phyloP scores from a whole-genome alignment of 805 yeast species.

The Pichia nanzhaoensis region DNA sequence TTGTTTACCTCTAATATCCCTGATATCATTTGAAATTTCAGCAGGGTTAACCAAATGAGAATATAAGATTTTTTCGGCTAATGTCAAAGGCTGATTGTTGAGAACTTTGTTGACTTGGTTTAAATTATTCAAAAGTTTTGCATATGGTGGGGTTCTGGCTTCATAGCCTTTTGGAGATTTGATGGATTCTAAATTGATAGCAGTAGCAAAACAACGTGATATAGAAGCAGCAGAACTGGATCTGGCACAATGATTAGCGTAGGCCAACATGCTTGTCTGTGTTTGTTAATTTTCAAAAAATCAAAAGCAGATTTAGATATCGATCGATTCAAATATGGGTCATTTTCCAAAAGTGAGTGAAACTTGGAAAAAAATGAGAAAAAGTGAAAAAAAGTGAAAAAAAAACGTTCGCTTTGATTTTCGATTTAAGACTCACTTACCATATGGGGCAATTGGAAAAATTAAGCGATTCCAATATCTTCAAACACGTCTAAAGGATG shows the following conservation, averaged over 20 bases:
- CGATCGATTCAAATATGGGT: too few species aligned
- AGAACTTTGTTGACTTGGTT: constrained; percentile 30
- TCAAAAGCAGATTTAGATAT: background rate
- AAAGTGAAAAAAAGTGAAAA: too few species aligned
- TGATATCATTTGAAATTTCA: constrained; percentile 51
- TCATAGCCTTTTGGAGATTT: constrained; percentile 52
- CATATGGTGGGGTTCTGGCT: constrained; percentile 84
- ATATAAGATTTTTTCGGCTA: constrained; percentile 92
- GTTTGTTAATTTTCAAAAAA: background rate
- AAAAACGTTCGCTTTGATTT: too few species aligned
- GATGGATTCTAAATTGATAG: constrained; percentile 18
- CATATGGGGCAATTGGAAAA: background rate
- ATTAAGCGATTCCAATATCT: background rate
- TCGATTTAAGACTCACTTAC: too few species aligned
- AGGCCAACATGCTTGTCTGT: constrained; percentile 7
- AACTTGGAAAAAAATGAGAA: too few species aligned
- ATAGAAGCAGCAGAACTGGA: constrained; percentile 1
- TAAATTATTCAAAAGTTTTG: constrained; percentile 61
- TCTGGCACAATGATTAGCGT: constrained; percentile 7
- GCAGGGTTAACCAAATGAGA: constrained; percentile 94
- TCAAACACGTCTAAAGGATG: constrained; percentile 8
- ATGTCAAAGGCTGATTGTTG: constrained; percentile 62
- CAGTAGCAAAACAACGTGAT: constrained; percentile 23
- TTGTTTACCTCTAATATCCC: constrained; percentile 68
- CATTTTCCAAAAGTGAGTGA: too few species aligned